Evolutionary conservation across 169 alveolate species (phyloP).

Genomic region (Plasmodium malariae): DNA sequence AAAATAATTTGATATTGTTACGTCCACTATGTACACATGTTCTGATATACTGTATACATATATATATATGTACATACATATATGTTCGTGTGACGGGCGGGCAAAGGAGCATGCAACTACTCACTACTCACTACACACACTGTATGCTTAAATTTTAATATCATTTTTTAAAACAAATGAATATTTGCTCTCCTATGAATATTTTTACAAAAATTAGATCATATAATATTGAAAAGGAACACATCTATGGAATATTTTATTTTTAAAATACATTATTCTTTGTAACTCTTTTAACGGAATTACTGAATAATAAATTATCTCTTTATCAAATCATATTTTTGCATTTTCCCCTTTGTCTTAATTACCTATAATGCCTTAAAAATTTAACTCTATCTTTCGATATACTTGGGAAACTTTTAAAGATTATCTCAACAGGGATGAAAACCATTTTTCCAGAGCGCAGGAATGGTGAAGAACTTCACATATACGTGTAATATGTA

Average conservation of each 20-base stretch:
- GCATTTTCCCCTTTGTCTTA: background rate
- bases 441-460: slow-evolving; percentile 73
- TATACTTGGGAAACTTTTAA: slow-evolving; percentile 57
- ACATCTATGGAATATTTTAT: background rate
- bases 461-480: too few relatives aligned
- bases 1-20: too few relatives aligned
- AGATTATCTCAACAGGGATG: slow-evolving; percentile 68
- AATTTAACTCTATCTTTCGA: slow-evolving; percentile 69
- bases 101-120: background rate
- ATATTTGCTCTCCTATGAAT: too few relatives aligned
- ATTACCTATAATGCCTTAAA: slow-evolving; percentile 76
- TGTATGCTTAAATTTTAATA: background rate
- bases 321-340: background rate
- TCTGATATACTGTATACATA: background rate
- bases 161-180: background rate
- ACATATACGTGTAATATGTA: too few relatives aligned
- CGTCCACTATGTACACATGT: background rate
- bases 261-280: background rate
- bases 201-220: too few relatives aligned
- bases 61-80: slow-evolving; percentile 3
- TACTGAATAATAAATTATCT: too few relatives aligned
- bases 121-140: background rate
- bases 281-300: too few relatives aligned
- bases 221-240: background rate
- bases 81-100: background rate